phyloP scores from a whole-genome alignment of 2,329 filamentous ascomycete species.

The Cercospora sesami region DNA sequence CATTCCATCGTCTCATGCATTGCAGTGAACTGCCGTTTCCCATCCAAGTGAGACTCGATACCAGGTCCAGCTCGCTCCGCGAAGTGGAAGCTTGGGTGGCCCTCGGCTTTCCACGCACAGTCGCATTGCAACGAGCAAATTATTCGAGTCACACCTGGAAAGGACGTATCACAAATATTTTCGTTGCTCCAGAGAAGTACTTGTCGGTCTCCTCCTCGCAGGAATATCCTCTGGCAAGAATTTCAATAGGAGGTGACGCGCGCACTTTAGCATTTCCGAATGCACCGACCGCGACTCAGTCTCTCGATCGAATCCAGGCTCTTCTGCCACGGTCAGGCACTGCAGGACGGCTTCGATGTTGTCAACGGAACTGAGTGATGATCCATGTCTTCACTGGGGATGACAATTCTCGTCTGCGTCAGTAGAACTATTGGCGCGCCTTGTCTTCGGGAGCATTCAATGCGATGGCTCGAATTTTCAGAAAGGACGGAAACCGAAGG shows the following conservation, averaged over 20 bases:
- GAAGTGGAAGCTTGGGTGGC: background rate
- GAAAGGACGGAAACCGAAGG: too few species aligned
- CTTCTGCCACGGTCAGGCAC: background rate
- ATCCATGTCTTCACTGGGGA: background rate
- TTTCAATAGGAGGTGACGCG: too few species aligned
- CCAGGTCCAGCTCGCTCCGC: background rate
- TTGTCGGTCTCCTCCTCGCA: background rate
- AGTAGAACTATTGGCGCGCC: background rate
- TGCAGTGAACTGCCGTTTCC: too few species aligned
- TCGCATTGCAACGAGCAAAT: background rate
- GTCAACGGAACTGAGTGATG: background rate
- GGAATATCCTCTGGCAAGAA: too few species aligned
- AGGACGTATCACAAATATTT: background rate
- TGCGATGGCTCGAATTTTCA: too few species aligned
- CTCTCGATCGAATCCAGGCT: background rate
- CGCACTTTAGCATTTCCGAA: background rate
- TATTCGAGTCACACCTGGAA: background rate
- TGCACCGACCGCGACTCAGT: too few species aligned
- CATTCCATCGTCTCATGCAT: too few species aligned
- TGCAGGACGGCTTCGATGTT: background rate
- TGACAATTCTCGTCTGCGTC: background rate
- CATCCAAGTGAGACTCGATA: background rate
- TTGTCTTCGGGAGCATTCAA: background rate
- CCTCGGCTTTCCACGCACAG: background rate
- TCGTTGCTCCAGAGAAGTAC: background rate